Base-by-base conservation (phyloP, 805 yeast species). In the Wickerhamiella australiensis region DNA sequence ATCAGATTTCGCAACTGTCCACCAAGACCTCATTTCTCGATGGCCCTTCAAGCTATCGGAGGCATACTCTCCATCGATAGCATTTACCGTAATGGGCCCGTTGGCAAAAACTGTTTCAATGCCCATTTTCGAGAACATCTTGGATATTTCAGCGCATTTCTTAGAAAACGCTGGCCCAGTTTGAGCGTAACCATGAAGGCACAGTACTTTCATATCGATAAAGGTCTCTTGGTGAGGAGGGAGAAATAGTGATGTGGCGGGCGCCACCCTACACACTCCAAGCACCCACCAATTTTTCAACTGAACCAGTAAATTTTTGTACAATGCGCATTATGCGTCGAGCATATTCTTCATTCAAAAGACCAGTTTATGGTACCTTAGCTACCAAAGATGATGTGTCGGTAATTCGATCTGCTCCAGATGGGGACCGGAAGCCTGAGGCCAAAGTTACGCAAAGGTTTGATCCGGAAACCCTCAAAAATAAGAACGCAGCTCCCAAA, bases 121-220 rank as follows among this genome's bases (percentile, higher is more conserved):
- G 43, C 85, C 79, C 29, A 76, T 70, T 50, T 76, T 72, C 59
- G 76, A 73, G 52, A 92, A 68, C 41, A 79, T 74, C 59, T 92
- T 90, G 54, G 97, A 73, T 23, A 90, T 73, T 2, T 94, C 96
- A 1, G 94, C 80, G 0, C 96, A 80, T 64, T 92, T 90, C 57
- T 82, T 85, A 49, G 94, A 82, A 66, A 90, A 90, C 12, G 81
- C 73, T 38, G 81, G 73, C 5, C 90, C 90, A 54, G 80, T 82
- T 70, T 90, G 95, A 13, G 88, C 57, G 54, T 56, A 61, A 0
- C 98, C 97, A 56, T 90, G 98, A 25, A 92, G 68, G 65, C 92
- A 90, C n/a, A 90, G 69, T 23, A 90, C 71, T 57, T 79, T 79
- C 43, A 56, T 58, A 33, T 3, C 17, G 42, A 12, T n/a, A n/a